Evolutionary conservation across 2,329 filamentous ascomycete genomes (phyloP).

Genomic region (Escovopsis sp.): DNA sequence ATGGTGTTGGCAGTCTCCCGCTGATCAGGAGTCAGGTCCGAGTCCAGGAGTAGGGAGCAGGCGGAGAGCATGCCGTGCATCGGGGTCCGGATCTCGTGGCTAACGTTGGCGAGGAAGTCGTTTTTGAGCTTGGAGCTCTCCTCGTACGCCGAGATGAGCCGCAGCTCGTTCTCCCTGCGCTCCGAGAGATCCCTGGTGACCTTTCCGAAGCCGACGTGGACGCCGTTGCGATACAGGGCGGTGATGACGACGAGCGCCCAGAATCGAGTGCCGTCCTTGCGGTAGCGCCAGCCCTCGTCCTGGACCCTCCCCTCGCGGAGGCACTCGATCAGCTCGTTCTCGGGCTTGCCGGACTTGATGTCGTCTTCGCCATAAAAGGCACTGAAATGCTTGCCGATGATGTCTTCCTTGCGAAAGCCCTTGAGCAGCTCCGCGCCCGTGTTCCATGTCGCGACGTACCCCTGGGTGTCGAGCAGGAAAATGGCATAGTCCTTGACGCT

Average conservation of each 20-base stretch:
- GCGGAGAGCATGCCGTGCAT: conserved; percentile 49
- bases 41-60: conserved; percentile 40
- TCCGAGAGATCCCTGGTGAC: conserved; percentile 43
- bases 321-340: conserved; percentile 33
- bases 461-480: conserved; percentile 41
- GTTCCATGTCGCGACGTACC: conserved; percentile 44
- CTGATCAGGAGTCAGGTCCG: conserved; percentile 35
- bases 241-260: conserved; percentile 48
- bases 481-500: conserved; percentile 48
- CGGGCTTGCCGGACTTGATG: conserved; percentile 30
- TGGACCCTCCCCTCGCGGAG: conserved; percentile 39
- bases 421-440: conserved; percentile 38
- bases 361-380: conserved; percentile 40
- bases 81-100: conserved; percentile 47
- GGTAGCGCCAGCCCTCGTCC: conserved; percentile 44
- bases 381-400: conserved; percentile 43
- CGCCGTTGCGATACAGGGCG: conserved; percentile 33
- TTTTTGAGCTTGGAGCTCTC: conserved; percentile 48
- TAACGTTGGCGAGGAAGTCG: conserved; percentile 48
- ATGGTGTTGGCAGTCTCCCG: conserved; percentile 41
- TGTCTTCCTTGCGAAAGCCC: conserved; percentile 36
- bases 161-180: conserved; percentile 36
- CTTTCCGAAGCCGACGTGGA: conserved; percentile 42
- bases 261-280: conserved; percentile 41
- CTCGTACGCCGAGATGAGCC: conserved; percentile 40